A percentile compares a stretch with the other conserved stretches of the same genome.
Evolutionary conservation across 768 basidiomycete species (phyloP).

Genomic region (Kockovaella imperatae): DNA sequence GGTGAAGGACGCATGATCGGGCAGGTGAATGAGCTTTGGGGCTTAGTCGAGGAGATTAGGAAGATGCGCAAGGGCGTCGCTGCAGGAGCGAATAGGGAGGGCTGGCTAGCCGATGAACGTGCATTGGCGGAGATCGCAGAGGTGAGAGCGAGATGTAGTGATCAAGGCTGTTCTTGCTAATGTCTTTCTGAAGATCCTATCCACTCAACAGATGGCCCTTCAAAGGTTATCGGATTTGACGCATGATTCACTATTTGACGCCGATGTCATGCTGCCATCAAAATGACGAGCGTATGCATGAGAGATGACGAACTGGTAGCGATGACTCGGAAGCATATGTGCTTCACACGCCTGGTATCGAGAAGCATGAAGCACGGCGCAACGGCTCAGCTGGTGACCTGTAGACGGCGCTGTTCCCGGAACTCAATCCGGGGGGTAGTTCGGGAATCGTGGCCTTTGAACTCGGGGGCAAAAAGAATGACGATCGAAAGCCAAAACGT

Average conservation of each 20-base stretch:
- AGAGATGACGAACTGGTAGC: too few relatives aligned
- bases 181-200: slow-evolving; percentile 15
- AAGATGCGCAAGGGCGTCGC: slow-evolving; percentile 14
- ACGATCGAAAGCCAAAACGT: too few relatives aligned
- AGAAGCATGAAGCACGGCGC: too few relatives aligned
- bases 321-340: too few relatives aligned
- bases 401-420: too few relatives aligned
- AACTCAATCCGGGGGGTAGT: too few relatives aligned
- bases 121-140: slow-evolving; percentile 29
- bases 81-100: slow-evolving; percentile 11
- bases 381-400: too few relatives aligned
- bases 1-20: slow-evolving; percentile 36
- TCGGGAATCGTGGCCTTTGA: too few relatives aligned
- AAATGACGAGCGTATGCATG: too few relatives aligned
- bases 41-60: slow-evolving; percentile 34
- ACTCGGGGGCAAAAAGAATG: too few relatives aligned
- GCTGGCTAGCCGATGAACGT: slow-evolving; percentile 27
- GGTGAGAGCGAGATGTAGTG: slow-evolving; percentile 13
- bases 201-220: slow-evolving; percentile 33
- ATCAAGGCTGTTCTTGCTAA: background rate
- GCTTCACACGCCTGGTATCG: too few relatives aligned
- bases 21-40: slow-evolving; percentile 43
- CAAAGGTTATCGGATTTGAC: slow-evolving; percentile 29
- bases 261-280: slow-evolving; percentile 36
- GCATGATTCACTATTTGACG: slow-evolving; percentile 20